Evolutionary conservation across 768 basidiomycete species (phyloP), one percentile per base, ranked within the genome.

Genomic region (Sarcomyxa edulis): DNA sequence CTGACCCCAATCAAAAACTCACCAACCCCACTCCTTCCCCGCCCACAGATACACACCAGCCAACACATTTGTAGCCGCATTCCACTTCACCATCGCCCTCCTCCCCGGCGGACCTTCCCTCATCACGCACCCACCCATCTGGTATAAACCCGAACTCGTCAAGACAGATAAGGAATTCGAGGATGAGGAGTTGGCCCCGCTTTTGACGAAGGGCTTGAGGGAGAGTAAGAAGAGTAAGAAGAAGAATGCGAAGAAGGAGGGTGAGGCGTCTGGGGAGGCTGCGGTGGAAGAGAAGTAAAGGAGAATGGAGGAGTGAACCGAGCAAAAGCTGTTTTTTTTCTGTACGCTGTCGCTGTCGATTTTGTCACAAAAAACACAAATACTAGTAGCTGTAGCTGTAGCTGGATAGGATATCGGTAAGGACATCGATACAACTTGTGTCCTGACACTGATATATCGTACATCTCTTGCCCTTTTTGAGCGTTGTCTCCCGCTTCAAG

Each of bases 11-110:
- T n/a, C n/a, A n/a, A n/a, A n/a, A n/a, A n/a, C n/a, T n/a, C n/a
- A n/a, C n/a, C n/a, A n/a, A n/a, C n/a, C n/a, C n/a, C n/a, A n/a
- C n/a, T n/a, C n/a, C n/a, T n/a, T n/a, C 44, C 25, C 7, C 20
- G 34, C 3, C 5, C 5, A 35, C 43, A 87, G 87, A 40, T 88
- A 84, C 62, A 92, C 93, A 5, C 84, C 86, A 28, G 46, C 78
- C 19, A 83, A 76, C 49, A 91, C 91, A 12, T 80, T 85, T 42
- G 90, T 97, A 31, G 94, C 95, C 39, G 88, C 84, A 7, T 96
- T 94, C 78, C 94, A 97, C 71, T 93, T 96, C 69, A 99, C 95
- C 30, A 81, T 99, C 54, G 92, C 91, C 25, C 77, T 99, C 15
- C 81, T 88, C 25, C 84, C 95, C 32, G 85, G 77, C 36, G 96